phyloP scores from a whole-genome alignment of 2,329 filamentous ascomycete genomes.

The Geosmithia flava region DNA sequence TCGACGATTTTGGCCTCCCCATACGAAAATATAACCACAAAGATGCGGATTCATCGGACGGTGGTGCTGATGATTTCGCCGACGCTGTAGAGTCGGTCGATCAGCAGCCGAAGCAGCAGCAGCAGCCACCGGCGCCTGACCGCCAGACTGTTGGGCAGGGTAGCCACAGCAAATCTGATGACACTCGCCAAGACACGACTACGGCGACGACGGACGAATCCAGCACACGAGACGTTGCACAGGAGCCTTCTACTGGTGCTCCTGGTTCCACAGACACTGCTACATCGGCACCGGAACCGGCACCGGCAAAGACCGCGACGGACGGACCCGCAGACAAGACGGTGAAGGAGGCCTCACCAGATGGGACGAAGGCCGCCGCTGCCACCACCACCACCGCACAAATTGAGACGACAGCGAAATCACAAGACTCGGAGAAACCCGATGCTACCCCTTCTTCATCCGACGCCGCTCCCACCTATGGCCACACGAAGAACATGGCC shows the following conservation, averaged over 20 bases:
- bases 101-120: not conserved
- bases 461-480: not conserved
- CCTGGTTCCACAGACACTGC: not conserved
- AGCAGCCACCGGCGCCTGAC: not conserved
- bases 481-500: conserved; percentile 1
- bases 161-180: not conserved
- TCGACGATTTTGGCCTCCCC: conserved; percentile 60
- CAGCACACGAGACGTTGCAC: not conserved
- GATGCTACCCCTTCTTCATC: not conserved
- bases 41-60: not conserved
- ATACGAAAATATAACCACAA: conserved; percentile 33
- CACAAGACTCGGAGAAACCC: not conserved
- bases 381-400: not conserved
- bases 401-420: not conserved
- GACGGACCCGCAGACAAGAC: not conserved
- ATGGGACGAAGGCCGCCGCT: not conserved
- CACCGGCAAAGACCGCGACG: not conserved
- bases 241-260: not conserved
- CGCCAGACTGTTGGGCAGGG: not conserved
- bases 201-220: not conserved
- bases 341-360: not conserved
- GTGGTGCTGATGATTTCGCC: conserved; percentile 1
- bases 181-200: not conserved
- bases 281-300: not conserved
- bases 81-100: not conserved